A percentile compares a stretch with the other conserved stretches of the same genome.
phyloP scores from a whole-genome alignment of 164 flowering plant species.

The Piper longum region DNA sequence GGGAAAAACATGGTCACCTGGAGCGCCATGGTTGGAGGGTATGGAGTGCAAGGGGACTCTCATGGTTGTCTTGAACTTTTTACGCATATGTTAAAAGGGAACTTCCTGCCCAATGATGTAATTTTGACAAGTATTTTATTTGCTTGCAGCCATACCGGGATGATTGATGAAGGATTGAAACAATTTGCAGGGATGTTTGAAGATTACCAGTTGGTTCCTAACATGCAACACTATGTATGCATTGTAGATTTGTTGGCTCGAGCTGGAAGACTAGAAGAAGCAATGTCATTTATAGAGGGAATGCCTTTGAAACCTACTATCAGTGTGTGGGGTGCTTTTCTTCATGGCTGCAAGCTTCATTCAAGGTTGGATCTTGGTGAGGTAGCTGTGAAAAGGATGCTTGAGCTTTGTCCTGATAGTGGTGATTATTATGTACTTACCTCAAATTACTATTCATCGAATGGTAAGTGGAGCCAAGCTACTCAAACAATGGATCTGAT shows the following conservation, averaged over 20 bases:
- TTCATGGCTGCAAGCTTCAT: slow-evolving; percentile 59
- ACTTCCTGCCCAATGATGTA: slow-evolving; percentile 43
- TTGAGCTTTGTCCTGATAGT: slow-evolving; percentile 37
- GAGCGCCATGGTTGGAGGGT: slow-evolving; percentile 64
- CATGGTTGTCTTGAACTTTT: slow-evolving; percentile 33
- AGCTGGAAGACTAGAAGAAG: slow-evolving; percentile 61
- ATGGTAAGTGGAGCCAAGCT: slow-evolving; percentile 46
- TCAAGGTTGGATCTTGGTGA: slow-evolving; percentile 56
- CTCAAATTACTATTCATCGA: slow-evolving; percentile 43
- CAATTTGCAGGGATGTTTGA: slow-evolving; percentile 38
- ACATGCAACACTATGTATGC: slow-evolving; percentile 61
- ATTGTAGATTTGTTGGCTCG: slow-evolving; percentile 67
- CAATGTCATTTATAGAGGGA: slow-evolving; percentile 36
- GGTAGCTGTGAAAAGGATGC: slow-evolving; percentile 38
- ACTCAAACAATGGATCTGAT: slow-evolving; percentile 41
- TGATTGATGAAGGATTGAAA: slow-evolving; percentile 50
- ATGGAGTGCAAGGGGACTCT: slow-evolving; percentile 58
- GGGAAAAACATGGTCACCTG: slow-evolving; percentile 44
- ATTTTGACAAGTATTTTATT: slow-evolving; percentile 47
- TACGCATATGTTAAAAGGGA: slow-evolving; percentile 38
- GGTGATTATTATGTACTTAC: slow-evolving; percentile 49
- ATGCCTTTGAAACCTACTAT: slow-evolving; percentile 50
- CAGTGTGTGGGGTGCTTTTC: slow-evolving; percentile 47
- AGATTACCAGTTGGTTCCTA: slow-evolving; percentile 34
- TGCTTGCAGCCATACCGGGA: slow-evolving; percentile 67